Evolutionary conservation across 805 yeast species (phyloP), one percentile per base, ranked within the genome.

Genomic region (Helenozyma baotianmanensis): DNA sequence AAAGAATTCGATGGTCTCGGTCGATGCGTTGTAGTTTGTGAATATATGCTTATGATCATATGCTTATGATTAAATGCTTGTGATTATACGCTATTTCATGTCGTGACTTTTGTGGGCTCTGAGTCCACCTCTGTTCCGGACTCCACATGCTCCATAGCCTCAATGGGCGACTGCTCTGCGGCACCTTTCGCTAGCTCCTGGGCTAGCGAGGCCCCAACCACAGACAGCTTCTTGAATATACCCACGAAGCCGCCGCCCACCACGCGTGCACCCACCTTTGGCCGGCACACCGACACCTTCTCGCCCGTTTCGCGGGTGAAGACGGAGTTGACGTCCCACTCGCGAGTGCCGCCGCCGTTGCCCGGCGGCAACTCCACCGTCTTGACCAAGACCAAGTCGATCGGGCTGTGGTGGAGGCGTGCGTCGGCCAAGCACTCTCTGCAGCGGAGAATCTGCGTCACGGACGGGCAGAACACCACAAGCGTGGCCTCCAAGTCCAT

Each of bases 321-420:
- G 15, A 31, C 34, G 14, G 22, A 15, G 17, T 25, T 25, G 22
- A 31, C 25, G 17, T 31, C 34, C 34, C 34, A 31, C 25, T 31
- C 34, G 3, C 34, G 29, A 8, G 29, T 25, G 4, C 34, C 34
- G 8, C 34, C 34, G 10, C 34, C 34, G 16, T 31, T 25, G 5
- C 34, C 34, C 9, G 34, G 34, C 2, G 34, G 34, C n/a, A 31
- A 29, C 29, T 31, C 34, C 13, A 31, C 34, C 4, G 34, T 25
- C 15, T 26, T 22, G 26, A 31, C 34, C 29, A 31, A 25, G 22
- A 18, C 12, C 6, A 31, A 17, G 25, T 25, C 34, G 19, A 25
- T 25, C 14, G 18, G 18, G 12, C 6, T 11, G 19, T 16, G 6
- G 4, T 14, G n/a, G 7, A 24, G 14, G 5, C 14, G 2, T 9